Evolutionary conservation across 2,329 filamentous ascomycete genomes (phyloP), one percentile per base, ranked within the genome.

Genomic region (Aureobasidium lini): DNA sequence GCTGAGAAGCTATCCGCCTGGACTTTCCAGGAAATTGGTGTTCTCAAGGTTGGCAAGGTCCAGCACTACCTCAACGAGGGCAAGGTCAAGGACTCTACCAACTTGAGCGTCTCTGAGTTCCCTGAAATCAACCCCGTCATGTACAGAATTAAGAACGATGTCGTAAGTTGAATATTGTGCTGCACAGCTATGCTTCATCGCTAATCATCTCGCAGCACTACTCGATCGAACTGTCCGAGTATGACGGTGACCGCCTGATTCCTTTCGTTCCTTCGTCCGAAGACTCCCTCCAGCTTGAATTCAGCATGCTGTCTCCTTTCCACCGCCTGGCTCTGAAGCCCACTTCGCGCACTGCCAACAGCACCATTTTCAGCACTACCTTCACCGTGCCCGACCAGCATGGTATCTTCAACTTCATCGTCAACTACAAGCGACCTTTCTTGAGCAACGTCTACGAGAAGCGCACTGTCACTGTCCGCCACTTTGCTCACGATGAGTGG

Each of bases 281-380:
- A 63, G 94, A 99, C 71, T 81, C 79, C 31, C 71, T 99, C 36
- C 94, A 99, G 75, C 89, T 99, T 63, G 94, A 99, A 75, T 96
- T 97, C 80, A 92, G 86, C 77, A 99, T 97, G 94, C 87, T 99
- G 48, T 96, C 93, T 1, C 93, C 94, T 60, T 97, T 96, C 84
- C 88, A 96, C 77, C 92, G 94, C 43, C 81, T 97, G 36, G 80
- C 85, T 61, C 85, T 99, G 34, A 68, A 77, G 8, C 82, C 84
- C 0, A 72, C 79, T 9, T 73, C 75, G 34, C 79, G 79, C 29
- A 87, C 85, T 1, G 74, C 80, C 58, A 86, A 89, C 67, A 84
- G 85, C 64, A 86, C 89, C 52, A 81, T 88, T 62, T 99, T 87
- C 79, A 81, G 82, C 63, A 81, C 83, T 47, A 81, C 83, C 28